phyloP scores from a whole-genome alignment of 352 stramenopile genomes.

The Globisporangium abappressorium region DNA sequence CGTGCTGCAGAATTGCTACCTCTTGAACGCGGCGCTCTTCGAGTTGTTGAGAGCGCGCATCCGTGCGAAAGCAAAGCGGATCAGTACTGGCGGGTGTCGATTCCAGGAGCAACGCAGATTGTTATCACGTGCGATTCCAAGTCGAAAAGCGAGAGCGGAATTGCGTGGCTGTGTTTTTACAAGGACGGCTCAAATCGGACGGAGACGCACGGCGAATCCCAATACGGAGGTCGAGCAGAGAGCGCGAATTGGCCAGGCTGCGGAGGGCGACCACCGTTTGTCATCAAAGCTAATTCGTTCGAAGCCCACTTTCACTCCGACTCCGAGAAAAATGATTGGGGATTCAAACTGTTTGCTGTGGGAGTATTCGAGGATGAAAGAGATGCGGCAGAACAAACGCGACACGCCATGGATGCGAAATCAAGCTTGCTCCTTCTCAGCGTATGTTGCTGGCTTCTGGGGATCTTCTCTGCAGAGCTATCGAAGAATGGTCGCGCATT shows the following conservation, averaged over 20 bases:
- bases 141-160: constrained; percentile 64
- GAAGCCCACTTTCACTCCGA: constrained; percentile 86
- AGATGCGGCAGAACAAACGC: not conserved
- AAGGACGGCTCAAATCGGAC: constrained; percentile 46
- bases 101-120: constrained; percentile 66
- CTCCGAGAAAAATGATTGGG: constrained; percentile 85
- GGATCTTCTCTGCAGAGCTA: constrained; percentile 8
- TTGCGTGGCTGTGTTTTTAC: constrained; percentile 74
- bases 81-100: constrained; percentile 61
- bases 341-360: constrained; percentile 82
- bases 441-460: constrained; percentile 40
- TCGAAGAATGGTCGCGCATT: not conserved
- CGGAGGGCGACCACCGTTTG: constrained; percentile 53
- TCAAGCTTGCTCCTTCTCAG: constrained; percentile 26
- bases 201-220: constrained; percentile 43
- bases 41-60: constrained; percentile 64
- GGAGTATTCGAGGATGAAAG: constrained; percentile 51
- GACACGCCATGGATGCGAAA: constrained; percentile 5
- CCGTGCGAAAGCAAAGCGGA: constrained; percentile 70
- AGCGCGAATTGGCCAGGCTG: constrained; percentile 82
- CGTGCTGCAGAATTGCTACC: constrained; percentile 27
- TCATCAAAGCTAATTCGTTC: constrained; percentile 67
- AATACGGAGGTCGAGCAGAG: constrained; percentile 62
- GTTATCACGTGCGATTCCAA: constrained; percentile 67
- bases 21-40: constrained; percentile 38